Conservation (phyloP, 257 asterid species). For the Orobanche coerulescens region DNA sequence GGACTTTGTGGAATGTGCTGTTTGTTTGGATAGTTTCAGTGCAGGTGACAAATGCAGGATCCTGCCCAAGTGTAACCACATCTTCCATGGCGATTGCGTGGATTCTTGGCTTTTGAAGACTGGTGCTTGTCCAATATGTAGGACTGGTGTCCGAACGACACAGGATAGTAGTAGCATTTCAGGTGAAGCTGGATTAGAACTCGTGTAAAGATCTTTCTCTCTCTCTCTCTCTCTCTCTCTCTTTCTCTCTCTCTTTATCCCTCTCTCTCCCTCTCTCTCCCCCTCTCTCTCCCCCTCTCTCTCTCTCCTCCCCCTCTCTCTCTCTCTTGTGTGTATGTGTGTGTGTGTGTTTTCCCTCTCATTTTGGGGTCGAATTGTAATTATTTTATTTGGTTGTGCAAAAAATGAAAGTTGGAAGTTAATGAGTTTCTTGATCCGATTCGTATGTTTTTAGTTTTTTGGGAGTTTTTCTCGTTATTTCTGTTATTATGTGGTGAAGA, state of each 20-base stretch:
- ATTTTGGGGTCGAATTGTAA: neutral
- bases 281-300: too few relatives aligned
- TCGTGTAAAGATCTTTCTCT: conserved; percentile 13
- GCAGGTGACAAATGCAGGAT: conserved; percentile 55
- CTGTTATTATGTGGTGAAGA: too few relatives aligned
- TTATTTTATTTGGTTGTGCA: neutral
- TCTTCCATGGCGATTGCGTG: conserved; percentile 54
- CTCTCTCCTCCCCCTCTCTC: too few relatives aligned
- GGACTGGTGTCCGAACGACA: conserved; percentile 32
- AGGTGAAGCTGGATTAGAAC: conserved; percentile 24
- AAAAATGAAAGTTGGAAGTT: too few relatives aligned
- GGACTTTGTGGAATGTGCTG: conserved; percentile 39
- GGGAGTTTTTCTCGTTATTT: too few relatives aligned
- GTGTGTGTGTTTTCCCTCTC: too few relatives aligned
- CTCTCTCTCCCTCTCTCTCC: too few relatives aligned
- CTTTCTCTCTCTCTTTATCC: too few relatives aligned
- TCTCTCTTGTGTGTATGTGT: too few relatives aligned
- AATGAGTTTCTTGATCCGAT: too few relatives aligned
- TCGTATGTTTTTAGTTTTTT: too few relatives aligned
- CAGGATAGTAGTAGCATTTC: conserved; percentile 18
- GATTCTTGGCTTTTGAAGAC: conserved; percentile 57
- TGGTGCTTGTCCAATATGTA: conserved; percentile 60
- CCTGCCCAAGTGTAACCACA: conserved; percentile 44
- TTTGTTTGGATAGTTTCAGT: conserved; percentile 49
- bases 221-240: neutral